Base-by-base conservation (phyloP, 331 rosid genomes). In the Dryas integrifolia region DNA sequence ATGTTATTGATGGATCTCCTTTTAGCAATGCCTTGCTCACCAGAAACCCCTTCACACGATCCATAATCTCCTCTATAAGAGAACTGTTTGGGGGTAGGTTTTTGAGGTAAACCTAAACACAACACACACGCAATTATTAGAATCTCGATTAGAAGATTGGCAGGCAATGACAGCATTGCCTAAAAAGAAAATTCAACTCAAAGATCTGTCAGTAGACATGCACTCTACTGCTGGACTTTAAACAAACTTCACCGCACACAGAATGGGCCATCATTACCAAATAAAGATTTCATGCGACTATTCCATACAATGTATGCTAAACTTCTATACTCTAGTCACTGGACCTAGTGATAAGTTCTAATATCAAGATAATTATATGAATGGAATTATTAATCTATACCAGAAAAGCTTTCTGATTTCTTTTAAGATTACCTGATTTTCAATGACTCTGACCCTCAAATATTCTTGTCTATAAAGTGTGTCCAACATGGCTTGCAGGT, bases 401-500 rank as follows among this genome's bases (percentile, higher is more conserved):
- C 56, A 59, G 72, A 49, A 57, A 47, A 79, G 52, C 64, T 61
- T 67, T 35, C 67, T 43, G 48, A 46, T 76, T 60, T 69, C 52
- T 48, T 72, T 62, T 35, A 21, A 64, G 39, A 26, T 77, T 86
- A 91, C 98, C 97, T 85, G 86, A 87, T 89, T 82, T 72, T 94
- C 96, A 45, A 88, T 73, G 75, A 89, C 98, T 79, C 91, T 85
- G 82, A 91, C 97, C 79, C 98, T 80, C 72, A 94, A 89, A 76
- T 89, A 91, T 76, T 91, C 98, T 83, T 94, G 97, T 84, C 90
- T 85, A 74, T 84, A 94, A 75, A 89, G 73, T 43, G 97, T 80
- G 76, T 94, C 97, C 90, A 91, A 82, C 98, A 91, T 91, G 69
- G 98, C 98, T 88, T 94, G 97, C 79, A 94, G 85, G 86, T 94